A percentile compares a stretch with the other conserved stretches of the same genome.
phyloP scores from a whole-genome alignment of 208 protist species.

The Strigomonas culicis region DNA sequence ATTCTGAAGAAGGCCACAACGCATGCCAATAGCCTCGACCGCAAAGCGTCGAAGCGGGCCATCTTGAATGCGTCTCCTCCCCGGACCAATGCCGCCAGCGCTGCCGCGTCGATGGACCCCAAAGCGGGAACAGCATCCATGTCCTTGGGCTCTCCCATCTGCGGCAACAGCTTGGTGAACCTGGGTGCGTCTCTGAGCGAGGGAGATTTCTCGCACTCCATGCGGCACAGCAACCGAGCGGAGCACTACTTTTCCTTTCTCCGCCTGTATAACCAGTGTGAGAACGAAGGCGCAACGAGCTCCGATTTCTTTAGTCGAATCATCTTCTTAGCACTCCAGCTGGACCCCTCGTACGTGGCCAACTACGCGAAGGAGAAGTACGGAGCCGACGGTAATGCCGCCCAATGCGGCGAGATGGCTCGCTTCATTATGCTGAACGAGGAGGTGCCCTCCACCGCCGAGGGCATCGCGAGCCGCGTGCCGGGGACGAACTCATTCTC shows the following conservation, averaged over 20 bases:
- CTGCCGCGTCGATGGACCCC: constrained; percentile 18
- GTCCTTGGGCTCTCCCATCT: constrained; percentile 1
- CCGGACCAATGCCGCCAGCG: constrained; percentile 21
- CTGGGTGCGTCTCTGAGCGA: neutral
- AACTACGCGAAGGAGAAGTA: constrained; percentile 48
- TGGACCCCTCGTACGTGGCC: constrained; percentile 71
- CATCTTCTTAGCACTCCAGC: constrained; percentile 78
- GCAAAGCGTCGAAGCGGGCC: constrained; percentile 74
- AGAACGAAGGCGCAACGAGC: constrained; percentile 39
- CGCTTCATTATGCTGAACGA: constrained; percentile 49
- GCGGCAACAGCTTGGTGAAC: neutral
- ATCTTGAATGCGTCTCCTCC: constrained; percentile 78
- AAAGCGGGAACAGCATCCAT: neutral
- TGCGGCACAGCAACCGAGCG: constrained; percentile 30
- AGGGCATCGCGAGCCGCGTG: constrained; percentile 52
- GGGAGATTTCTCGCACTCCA: neutral
- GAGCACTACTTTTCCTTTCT: constrained; percentile 91
- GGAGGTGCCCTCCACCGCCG: constrained; percentile 70
- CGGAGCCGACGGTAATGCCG: constrained; percentile 35
- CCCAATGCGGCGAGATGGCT: constrained; percentile 58
- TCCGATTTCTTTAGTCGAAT: constrained; percentile 60
- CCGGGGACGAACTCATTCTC: constrained; percentile 18
- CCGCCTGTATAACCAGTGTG: constrained; percentile 79
- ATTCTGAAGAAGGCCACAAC: constrained; percentile 64
- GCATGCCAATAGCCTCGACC: constrained; percentile 75